phyloP scores from a whole-genome alignment of 176 grass and related monocot genomes.

The Rhynchospora breviuscula region DNA sequence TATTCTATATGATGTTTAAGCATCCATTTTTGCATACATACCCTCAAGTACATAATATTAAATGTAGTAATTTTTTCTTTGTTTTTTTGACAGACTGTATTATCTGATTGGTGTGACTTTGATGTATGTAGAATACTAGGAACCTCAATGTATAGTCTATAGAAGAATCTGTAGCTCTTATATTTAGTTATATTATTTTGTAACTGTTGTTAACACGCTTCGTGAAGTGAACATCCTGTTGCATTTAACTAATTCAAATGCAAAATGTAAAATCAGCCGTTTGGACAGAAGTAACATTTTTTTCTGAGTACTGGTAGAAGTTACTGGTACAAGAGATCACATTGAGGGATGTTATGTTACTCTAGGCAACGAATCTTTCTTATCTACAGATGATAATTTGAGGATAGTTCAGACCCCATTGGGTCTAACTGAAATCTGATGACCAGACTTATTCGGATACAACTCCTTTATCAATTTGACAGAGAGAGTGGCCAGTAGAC shows the following conservation, averaged over 20 bases:
- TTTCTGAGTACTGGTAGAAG: not conserved
- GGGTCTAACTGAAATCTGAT: not conserved
- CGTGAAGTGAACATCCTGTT: not conserved
- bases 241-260: not conserved
- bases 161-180: slow-evolving; percentile 1
- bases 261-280: not conserved
- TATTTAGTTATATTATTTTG: not conserved
- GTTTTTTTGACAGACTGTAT: not conserved
- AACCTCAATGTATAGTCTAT: not conserved
- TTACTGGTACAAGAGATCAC: not conserved
- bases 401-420: not conserved
- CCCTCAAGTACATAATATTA: not conserved
- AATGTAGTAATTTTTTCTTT: not conserved
- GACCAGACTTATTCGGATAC: not conserved
- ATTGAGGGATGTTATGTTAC: not conserved
- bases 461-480: too few species aligned
- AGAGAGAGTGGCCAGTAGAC: too few species aligned
- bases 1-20: not conserved
- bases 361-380: not conserved
- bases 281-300: not conserved
- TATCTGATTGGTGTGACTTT: not conserved
- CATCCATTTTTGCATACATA: not conserved
- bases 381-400: not conserved
- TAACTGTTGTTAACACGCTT: not conserved
- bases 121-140: not conserved